Evolutionary conservation across 768 basidiomycete genomes (phyloP).

Genomic region (Leccinum rimulosum): DNA sequence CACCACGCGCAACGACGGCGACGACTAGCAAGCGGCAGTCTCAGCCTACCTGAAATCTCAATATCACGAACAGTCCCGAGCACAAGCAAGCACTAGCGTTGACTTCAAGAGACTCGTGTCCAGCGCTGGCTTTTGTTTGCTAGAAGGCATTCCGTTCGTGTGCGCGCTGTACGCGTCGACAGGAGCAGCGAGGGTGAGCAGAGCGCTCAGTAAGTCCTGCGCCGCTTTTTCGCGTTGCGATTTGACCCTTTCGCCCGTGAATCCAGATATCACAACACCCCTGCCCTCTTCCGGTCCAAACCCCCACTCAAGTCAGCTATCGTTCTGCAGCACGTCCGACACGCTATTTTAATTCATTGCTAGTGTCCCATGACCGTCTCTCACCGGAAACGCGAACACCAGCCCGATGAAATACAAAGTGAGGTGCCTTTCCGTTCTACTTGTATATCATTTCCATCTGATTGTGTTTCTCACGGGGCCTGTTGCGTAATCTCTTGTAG

Average conservation of each 20-base stretch:
- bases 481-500: conserved; percentile 39
- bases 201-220: conserved; percentile 2
- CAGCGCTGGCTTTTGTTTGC: not conserved
- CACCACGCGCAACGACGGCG: conserved; percentile 12
- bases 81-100: not conserved
- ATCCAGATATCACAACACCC: not conserved
- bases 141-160: not conserved
- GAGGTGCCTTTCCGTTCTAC: conserved; percentile 23
- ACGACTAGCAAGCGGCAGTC: not conserved
- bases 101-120: not conserved
- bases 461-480: conserved; percentile 27
- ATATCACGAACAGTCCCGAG: not conserved
- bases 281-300: not conserved
- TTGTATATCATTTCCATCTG: not conserved
- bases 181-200: not conserved
- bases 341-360: not conserved
- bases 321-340: not conserved
- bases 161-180: not conserved
- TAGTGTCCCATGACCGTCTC: conserved; percentile 54
- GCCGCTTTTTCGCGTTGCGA: not conserved
- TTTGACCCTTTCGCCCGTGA: not conserved
- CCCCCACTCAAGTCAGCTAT: not conserved
- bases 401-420: conserved; percentile 67
- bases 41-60: not conserved
- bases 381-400: conserved; percentile 61